Evolutionary conservation across 1,139 yeast genomes (phyloP).

Genomic region (Tardiomyces digboiensis): DNA sequence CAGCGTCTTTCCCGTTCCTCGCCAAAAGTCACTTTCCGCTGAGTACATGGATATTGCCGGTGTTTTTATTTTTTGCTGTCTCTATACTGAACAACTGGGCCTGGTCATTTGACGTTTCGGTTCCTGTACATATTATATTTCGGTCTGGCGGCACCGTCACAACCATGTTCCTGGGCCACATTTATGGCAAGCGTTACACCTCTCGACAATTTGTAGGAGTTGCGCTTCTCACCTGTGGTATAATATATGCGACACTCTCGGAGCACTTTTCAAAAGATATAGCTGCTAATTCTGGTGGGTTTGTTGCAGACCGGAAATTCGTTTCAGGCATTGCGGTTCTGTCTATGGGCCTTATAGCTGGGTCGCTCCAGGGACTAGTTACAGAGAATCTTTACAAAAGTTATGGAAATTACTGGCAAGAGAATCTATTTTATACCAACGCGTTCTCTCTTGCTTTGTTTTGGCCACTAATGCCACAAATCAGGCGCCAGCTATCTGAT

Average conservation of each 20-base stretch:
- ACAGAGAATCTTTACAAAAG: conserved; percentile 40
- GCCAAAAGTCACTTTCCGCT: conserved; percentile 34
- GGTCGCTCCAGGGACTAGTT: conserved; percentile 47
- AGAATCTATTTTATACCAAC: conserved; percentile 53
- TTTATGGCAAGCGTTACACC: conserved; percentile 39
- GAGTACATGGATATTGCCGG: conserved; percentile 38
- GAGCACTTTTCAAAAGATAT: background rate
- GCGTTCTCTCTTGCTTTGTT: conserved; percentile 50
- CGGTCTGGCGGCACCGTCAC: conserved; percentile 57
- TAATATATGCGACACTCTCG: conserved; percentile 39
- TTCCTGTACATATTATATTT: conserved; percentile 60
- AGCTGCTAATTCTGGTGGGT: background rate
- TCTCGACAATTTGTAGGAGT: conserved; percentile 41
- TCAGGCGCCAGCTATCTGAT: conserved; percentile 13
- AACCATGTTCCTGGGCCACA: conserved; percentile 48
- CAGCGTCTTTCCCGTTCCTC: conserved; percentile 20
- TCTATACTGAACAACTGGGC: conserved; percentile 52
- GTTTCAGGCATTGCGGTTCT: conserved; percentile 38
- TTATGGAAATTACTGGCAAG: conserved; percentile 53
- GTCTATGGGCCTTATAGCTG: conserved; percentile 37
- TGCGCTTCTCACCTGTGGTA: conserved; percentile 44
- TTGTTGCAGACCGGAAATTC: conserved; percentile 13
- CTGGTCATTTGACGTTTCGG: conserved; percentile 46
- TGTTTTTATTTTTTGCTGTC: conserved; percentile 41
- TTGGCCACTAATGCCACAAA: conserved; percentile 25